Evolutionary conservation across 1,284 basidiomycete species (phyloP), one percentile per base, ranked within the genome.

Genomic region (Malassezia sp.): DNA sequence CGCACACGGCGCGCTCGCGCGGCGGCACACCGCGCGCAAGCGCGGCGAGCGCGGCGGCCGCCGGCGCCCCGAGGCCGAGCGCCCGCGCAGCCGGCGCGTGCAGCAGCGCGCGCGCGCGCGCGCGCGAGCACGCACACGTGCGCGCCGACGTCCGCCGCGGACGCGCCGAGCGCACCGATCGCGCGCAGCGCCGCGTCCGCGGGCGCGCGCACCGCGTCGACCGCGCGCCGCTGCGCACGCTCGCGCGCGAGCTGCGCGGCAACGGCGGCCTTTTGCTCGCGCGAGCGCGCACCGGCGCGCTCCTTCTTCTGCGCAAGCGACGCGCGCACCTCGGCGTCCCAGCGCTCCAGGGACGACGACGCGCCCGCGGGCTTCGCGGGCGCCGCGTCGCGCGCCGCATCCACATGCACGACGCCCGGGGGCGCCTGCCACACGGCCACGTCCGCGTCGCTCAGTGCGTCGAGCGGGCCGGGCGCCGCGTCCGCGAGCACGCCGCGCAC

Each of bases 281-380:
- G 56, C 6, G 67, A 63, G 32, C 63, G 57, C 17, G 54, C 53
- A 3, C 60, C 53, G 3, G 63, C 57, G 6, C 33, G 29, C 18
- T 33, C 10, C 50, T 70, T 70, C 50, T 68, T 67, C 49, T 57
- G 59, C 15, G 66, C 67, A 17, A 70, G 59, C 23, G 59, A 56
- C 23, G 59, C 60, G 23, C 67, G 60, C 15, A 70, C 54, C 47
- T 70, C 66, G 14, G 60, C 63, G 28, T 70, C 67, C 67, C 67
- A 70, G 30, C 56, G 45, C 28, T 70, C 67, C 38, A 68, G 59
- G 38, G 53, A 58, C 20, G 54, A 54, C 24, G 61, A 53, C 45
- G 63, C 63, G 38, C 53, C 50, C 5, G 15, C 1, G 5, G 23
- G 32, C 21, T 21, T 21, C 6, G 22, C 9, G 9, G 28, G 29